Evolutionary conservation across 352 stramenopile species (phyloP).

Genomic region (Phytophthora sojae): DNA sequence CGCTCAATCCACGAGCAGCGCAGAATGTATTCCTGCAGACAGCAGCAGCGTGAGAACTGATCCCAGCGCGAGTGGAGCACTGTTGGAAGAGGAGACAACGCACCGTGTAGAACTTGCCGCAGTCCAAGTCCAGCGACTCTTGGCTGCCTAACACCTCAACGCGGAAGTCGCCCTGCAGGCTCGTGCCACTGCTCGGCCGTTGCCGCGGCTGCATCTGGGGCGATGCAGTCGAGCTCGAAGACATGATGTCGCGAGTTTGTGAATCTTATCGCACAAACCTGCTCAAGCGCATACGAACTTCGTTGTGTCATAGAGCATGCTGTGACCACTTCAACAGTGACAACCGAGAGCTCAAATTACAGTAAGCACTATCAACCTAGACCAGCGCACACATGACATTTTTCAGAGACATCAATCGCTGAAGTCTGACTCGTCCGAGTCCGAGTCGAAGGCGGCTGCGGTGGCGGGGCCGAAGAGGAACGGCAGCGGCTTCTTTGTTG

Average conservation of each 20-base stretch:
- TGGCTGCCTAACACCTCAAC: slow-evolving; percentile 82
- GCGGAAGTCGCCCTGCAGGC: slow-evolving; percentile 65
- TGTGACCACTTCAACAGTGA: not conserved
- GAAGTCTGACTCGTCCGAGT: slow-evolving; percentile 67
- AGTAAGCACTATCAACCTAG: slow-evolving; percentile 1
- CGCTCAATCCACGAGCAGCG: slow-evolving; percentile 77
- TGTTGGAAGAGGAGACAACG: not conserved
- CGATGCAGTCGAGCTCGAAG: slow-evolving; percentile 24
- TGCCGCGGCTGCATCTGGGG: slow-evolving; percentile 34
- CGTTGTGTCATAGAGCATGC: not conserved
- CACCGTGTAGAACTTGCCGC: slow-evolving; percentile 89
- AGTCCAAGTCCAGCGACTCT: slow-evolving; percentile 86
- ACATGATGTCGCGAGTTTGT: not conserved
- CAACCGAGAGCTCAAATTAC: not conserved
- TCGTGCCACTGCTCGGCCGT: slow-evolving; percentile 34
- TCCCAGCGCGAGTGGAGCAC: not conserved
- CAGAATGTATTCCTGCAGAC: slow-evolving; percentile 80
- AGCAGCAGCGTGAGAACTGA: not conserved
- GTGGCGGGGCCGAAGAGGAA: slow-evolving; percentile 71
- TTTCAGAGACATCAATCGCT: slow-evolving; percentile 39
- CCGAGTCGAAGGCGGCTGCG: slow-evolving; percentile 58
- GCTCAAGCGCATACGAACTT: not conserved
- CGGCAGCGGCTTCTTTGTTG: slow-evolving; percentile 31
- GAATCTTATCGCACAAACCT: not conserved
- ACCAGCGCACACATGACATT: slow-evolving; percentile 6